These are phyloP conservation scores for Helicostylum pulchrum DNA, from an alignment of 192 early-diverging fungal genomes.

Conservation along the genomic window DNA sequence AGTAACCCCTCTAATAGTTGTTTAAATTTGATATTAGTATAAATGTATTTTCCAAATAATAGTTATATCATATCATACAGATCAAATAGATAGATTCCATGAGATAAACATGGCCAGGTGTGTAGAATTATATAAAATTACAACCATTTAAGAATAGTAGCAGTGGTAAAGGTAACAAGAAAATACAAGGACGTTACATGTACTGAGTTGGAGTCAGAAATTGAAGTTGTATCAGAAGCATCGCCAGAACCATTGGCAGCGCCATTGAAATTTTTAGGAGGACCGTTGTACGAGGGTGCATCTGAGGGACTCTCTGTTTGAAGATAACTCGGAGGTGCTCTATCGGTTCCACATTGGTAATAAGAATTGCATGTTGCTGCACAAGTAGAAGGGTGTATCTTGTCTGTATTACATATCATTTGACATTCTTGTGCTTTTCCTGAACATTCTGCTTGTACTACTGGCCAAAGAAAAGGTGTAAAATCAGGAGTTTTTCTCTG, in stretches of 20 bases:
- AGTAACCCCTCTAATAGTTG: no score
- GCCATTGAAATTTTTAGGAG: slow-evolving; percentile 2
- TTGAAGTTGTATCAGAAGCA: no score
- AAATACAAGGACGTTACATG: no score
- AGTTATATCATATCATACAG: no score
- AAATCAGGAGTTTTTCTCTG: slow-evolving; percentile 23
- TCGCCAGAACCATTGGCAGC: background rate
- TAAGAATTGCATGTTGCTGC: slow-evolving; percentile 25
- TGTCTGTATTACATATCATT: slow-evolving; percentile 10
- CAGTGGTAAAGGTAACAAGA: no score
- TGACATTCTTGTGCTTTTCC: slow-evolving; percentile 28
- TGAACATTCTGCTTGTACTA: slow-evolving; percentile 30
- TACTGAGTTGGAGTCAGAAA: no score
- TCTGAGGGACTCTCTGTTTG: slow-evolving; percentile 23
- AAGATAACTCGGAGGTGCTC: slow-evolving; percentile 28
- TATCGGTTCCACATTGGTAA: slow-evolving; percentile 30
- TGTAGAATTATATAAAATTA: no score
- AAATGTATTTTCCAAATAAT: no score
- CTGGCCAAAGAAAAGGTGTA: slow-evolving; percentile 22
- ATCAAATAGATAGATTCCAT: no score
- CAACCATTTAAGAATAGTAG: no score
- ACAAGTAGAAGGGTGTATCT: slow-evolving; percentile 15
- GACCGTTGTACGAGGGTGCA: slow-evolving; percentile 24
- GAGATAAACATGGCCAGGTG: no score
- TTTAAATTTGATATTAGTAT: no score